phyloP scores from a whole-genome alignment of 1,284 basidiomycete species.

The Naganishia albida region DNA sequence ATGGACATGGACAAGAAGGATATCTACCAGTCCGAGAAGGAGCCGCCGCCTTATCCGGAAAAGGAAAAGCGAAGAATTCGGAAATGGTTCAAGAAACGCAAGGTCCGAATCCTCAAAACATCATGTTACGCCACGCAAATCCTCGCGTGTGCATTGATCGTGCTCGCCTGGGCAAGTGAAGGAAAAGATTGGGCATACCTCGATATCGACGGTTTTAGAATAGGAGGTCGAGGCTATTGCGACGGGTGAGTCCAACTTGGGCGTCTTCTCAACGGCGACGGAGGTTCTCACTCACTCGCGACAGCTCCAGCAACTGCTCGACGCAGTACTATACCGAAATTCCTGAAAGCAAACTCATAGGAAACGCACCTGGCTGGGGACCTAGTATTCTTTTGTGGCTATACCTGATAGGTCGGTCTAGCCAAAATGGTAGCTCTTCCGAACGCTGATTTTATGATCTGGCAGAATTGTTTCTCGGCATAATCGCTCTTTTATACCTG shows the following conservation, averaged over 20 bases:
- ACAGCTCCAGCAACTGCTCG: neutral
- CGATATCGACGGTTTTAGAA: neutral
- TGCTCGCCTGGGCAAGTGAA: conserved; percentile 17
- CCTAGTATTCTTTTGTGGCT: neutral
- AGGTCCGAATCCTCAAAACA: neutral
- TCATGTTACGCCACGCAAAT: neutral
- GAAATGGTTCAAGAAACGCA: neutral
- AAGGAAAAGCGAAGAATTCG: neutral
- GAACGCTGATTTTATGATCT: no score
- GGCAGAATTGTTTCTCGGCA: no score
- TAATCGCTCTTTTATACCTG: neutral
- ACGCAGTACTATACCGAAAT: neutral
- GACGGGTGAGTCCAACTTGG: neutral
- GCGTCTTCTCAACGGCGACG: neutral
- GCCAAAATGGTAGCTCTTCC: no score
- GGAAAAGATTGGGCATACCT: conserved; percentile 2
- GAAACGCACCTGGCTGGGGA: neutral
- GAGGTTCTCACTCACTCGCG: no score
- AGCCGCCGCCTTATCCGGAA: neutral
- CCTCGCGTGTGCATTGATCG: neutral
- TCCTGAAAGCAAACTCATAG: neutral
- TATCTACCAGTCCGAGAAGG: neutral
- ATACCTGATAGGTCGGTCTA: neutral
- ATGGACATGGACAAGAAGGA: neutral
- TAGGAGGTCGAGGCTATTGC: conserved; percentile 8